Evolutionary conservation across 2,329 filamentous ascomycete genomes (phyloP).

Genomic region (Ceratocystis lukuohia): DNA sequence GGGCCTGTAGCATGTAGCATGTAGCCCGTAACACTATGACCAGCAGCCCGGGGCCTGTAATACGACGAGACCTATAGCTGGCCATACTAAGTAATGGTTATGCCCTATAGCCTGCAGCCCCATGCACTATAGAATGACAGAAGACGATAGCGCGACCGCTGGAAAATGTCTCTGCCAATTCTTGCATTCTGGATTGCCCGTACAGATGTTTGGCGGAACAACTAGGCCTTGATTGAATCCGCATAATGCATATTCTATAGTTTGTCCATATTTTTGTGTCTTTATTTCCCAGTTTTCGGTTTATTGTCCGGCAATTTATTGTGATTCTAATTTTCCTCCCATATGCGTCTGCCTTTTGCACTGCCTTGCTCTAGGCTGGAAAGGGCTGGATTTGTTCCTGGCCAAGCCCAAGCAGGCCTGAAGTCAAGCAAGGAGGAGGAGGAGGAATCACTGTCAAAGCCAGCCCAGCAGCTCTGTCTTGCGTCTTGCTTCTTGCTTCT

Average conservation of each 20-base stretch:
- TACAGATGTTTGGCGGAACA: background rate
- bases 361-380: slow-evolving; percentile 3
- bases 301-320: background rate
- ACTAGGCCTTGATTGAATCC: background rate
- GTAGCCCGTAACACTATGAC: background rate
- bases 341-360: background rate
- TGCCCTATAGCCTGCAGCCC: background rate
- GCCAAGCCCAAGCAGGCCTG: background rate
- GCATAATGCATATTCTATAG: too few relatives aligned
- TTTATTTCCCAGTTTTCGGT: too few relatives aligned
- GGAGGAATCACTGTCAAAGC: background rate
- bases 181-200: background rate
- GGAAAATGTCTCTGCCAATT: slow-evolving; percentile 6
- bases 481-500: background rate
- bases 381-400: background rate
- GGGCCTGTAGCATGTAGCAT: background rate
- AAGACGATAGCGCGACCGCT: background rate
- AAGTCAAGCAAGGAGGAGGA: background rate
- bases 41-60: background rate
- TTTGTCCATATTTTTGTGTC: too few relatives aligned
- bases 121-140: background rate
- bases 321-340: background rate
- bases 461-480: background rate
- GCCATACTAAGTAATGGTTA: background rate
- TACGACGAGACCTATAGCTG: background rate